Percentiles rank a stretch among this genome's conserved stretches.
These are phyloP conservation scores for Talaromyces wortmannii DNA, from an alignment of 495 filamentous ascomycete genomes.

Conservation along the genomic window DNA sequence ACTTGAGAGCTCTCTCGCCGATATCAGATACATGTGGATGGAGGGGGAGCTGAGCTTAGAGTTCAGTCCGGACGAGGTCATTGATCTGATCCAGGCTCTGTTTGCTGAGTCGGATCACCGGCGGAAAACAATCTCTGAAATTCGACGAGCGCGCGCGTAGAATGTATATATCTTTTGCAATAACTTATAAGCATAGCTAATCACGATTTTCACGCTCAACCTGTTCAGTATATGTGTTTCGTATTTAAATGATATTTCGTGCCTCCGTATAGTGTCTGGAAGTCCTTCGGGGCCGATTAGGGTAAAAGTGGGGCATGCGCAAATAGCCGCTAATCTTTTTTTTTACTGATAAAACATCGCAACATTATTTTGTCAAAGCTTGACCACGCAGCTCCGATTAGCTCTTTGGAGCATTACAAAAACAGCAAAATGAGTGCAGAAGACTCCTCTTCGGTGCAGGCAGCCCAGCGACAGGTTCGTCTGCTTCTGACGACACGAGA, in stretches of 20 bases:
- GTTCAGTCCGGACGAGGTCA: conserved; percentile 75
- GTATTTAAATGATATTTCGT: background rate
- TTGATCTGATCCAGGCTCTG: conserved; percentile 79
- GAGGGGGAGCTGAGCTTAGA: conserved; percentile 80
- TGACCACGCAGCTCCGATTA: background rate
- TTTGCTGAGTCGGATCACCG: conserved; percentile 85
- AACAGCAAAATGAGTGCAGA: conserved; percentile 2
- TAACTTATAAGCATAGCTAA: too few relatives aligned
- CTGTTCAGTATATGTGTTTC: background rate
- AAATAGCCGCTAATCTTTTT: conserved; percentile 21
- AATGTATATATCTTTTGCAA: too few relatives aligned
- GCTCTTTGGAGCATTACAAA: background rate
- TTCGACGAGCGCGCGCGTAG: conserved; percentile 37
- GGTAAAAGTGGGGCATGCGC: conserved; percentile 33
- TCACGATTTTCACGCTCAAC: too few relatives aligned
- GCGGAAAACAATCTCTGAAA: conserved; percentile 71
- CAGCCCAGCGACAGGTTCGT: conserved; percentile 46
- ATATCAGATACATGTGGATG: conserved; percentile 83
- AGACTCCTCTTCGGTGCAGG: conserved; percentile 16
- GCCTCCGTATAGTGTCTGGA: background rate
- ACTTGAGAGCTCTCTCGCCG: conserved; percentile 78
- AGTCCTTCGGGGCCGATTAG: background rate
- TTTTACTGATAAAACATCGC: background rate
- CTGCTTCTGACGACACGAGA: conserved; percentile 54
- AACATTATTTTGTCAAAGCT: background rate